phyloP scores from a whole-genome alignment of 192 early-diverging fungal genomes.

The Backusella westeae region DNA sequence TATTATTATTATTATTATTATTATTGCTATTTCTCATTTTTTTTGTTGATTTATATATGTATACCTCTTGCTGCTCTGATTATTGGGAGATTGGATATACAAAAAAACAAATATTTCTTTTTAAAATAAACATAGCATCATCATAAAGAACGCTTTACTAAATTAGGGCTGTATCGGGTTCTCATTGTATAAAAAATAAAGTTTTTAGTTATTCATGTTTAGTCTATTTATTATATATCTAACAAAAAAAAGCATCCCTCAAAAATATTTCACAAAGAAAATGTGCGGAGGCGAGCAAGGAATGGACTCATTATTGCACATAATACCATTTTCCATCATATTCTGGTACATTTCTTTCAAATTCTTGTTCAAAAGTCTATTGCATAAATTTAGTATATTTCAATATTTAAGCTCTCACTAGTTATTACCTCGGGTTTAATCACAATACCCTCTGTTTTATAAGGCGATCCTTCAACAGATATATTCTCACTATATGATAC shows the following conservation, averaged over 20 bases:
- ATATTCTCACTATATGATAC: constrained; percentile 21
- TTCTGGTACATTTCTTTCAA: background rate
- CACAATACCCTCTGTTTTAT: background rate
- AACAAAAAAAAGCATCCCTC: background rate
- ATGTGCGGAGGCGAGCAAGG: no score
- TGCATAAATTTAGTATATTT: background rate
- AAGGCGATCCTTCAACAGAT: constrained; percentile 14
- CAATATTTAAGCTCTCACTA: no score
- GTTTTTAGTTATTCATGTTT: no score
- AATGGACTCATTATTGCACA: background rate
- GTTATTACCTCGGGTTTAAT: background rate
- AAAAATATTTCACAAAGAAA: background rate
- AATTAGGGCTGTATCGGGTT: no score
- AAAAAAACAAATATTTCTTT: no score
- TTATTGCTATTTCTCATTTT: background rate
- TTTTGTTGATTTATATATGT: background rate
- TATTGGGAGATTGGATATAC: no score
- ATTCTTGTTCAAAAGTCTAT: background rate
- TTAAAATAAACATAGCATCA: no score
- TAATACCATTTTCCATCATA: constrained; percentile 14
- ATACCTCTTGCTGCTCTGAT: no score
- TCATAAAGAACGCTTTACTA: no score
- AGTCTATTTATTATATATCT: no score
- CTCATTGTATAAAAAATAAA: no score
- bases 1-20: background rate